These are phyloP conservation scores for Colletotrichum lentis DNA, from an alignment of 2,329 filamentous ascomycete species.

Conservation along the genomic window DNA sequence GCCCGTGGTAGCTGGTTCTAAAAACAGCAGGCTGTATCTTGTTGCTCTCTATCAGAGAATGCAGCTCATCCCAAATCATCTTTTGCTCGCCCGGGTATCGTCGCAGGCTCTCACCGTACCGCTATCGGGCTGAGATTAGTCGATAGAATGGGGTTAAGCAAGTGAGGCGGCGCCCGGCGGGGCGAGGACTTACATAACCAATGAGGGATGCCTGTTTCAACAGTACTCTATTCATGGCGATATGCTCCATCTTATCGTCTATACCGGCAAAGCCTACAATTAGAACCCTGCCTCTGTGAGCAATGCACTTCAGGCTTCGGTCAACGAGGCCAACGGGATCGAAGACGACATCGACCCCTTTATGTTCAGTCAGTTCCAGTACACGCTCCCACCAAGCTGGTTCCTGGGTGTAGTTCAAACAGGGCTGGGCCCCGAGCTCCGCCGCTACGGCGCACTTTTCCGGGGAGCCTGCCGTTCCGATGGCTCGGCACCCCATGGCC, in stretches of 20 bases:
- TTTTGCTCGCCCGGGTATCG: conserved; percentile 56
- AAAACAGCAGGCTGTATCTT: conserved; percentile 61
- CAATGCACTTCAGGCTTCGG: conserved; percentile 61
- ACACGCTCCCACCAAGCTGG: conserved; percentile 61
- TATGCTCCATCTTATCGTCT: conserved; percentile 60
- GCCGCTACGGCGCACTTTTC: conserved; percentile 55
- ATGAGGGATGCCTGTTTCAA: conserved; percentile 61
- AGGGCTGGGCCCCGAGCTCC: conserved; percentile 51
- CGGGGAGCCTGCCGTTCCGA: conserved; percentile 59
- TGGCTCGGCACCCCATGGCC: conserved; percentile 60
- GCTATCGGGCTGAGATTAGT: conserved; percentile 44
- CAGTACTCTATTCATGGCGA: conserved; percentile 63
- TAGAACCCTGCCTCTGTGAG: conserved; percentile 62
- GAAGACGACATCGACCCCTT: conserved; percentile 65
- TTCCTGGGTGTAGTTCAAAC: conserved; percentile 51
- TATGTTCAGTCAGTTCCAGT: conserved; percentile 54
- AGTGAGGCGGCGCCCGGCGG: not conserved
- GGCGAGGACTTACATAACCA: conserved; percentile 56
- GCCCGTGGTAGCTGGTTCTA: conserved; percentile 55
- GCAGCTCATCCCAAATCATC: conserved; percentile 61
- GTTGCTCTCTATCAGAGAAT: conserved; percentile 56
- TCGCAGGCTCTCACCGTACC: conserved; percentile 65
- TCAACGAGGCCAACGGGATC: conserved; percentile 66
- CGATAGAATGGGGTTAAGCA: not conserved
- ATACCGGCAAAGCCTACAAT: conserved; percentile 67